These are phyloP conservation scores for Lizonia empirigonia DNA, from an alignment of 2,329 filamentous ascomycete species.

Conservation along the genomic window DNA sequence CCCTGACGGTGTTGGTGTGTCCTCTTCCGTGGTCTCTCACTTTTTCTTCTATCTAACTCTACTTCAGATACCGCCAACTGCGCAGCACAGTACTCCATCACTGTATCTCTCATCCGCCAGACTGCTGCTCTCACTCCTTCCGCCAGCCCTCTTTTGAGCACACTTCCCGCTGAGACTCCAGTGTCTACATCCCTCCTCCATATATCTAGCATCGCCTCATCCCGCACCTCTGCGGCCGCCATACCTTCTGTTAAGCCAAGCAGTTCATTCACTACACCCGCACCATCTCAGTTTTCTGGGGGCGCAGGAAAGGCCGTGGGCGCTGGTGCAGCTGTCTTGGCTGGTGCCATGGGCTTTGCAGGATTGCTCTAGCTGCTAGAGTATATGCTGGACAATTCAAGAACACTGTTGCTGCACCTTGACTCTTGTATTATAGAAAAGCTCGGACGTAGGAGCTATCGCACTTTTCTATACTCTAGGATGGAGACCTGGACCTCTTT, in stretches of 20 bases:
- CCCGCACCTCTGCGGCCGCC: not conserved
- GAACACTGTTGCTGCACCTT: too few relatives aligned
- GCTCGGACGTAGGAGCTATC: too few relatives aligned
- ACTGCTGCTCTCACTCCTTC: conserved; percentile 32
- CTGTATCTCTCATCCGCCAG: conserved; percentile 57
- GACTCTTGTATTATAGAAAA: too few relatives aligned
- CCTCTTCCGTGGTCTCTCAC: too few relatives aligned
- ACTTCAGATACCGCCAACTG: conserved; percentile 57
- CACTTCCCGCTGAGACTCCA: conserved; percentile 5
- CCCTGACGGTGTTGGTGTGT: conserved; percentile 55
- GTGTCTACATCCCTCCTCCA: conserved; percentile 6
- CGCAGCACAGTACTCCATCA: conserved; percentile 57
- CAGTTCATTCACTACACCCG: not conserved
- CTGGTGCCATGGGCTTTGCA: conserved; percentile 15
- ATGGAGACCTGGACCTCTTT: too few relatives aligned
- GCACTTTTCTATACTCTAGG: too few relatives aligned
- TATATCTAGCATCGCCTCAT: conserved; percentile 1
- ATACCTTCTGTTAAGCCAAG: not conserved
- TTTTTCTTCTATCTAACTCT: not conserved
- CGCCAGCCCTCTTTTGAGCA: conserved; percentile 1
- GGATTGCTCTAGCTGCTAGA: not conserved
- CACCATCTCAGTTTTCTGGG: conserved; percentile 22
- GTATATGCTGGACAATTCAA: too few relatives aligned
- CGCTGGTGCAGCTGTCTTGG: conserved; percentile 26
- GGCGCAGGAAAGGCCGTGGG: conserved; percentile 21